phyloP scores from a whole-genome alignment of 2,329 filamentous ascomycete species.

The Ceratocystis papillata region DNA sequence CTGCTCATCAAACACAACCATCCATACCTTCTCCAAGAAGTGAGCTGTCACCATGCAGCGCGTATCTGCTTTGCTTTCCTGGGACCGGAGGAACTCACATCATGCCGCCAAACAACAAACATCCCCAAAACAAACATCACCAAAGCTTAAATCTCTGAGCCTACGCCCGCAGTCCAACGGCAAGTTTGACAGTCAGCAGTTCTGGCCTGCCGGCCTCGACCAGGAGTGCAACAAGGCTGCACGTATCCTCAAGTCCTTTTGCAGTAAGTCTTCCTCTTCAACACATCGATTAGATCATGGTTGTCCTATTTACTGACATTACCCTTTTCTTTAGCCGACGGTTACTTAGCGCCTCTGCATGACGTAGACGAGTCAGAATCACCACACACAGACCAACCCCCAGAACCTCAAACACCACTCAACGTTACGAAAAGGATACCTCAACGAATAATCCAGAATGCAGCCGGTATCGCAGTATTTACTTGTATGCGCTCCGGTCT shows the following conservation, averaged over 20 bases:
- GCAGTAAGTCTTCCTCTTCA: conserved; percentile 47
- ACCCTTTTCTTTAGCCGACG: conserved; percentile 38
- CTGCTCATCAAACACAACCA: neutral
- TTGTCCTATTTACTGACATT: conserved; percentile 11
- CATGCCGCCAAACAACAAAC: conserved; percentile 22
- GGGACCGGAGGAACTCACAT: conserved; percentile 26
- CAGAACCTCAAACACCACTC: conserved; percentile 41
- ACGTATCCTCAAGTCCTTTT: conserved; percentile 80
- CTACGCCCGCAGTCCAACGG: conserved; percentile 20
- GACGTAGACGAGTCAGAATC: conserved; percentile 29
- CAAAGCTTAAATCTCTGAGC: conserved; percentile 17
- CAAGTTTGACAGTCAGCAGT: conserved; percentile 43
- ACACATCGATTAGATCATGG: conserved; percentile 5
- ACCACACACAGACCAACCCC: conserved; percentile 26
- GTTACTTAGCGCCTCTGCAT: conserved; percentile 42
- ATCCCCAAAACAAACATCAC: conserved; percentile 17
- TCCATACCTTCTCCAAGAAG: neutral
- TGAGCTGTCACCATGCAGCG: conserved; percentile 24
- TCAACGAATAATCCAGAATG: conserved; percentile 71
- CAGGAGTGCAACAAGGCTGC: conserved; percentile 87
- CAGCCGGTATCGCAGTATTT: conserved; percentile 84
- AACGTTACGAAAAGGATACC: conserved; percentile 66
- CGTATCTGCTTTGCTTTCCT: conserved; percentile 26
- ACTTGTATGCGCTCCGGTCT: conserved; percentile 90
- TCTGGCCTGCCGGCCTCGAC: conserved; percentile 77